Base-by-base conservation (phyloP, 2,329 filamentous ascomycete species). In the Epichloe sp. region DNA sequence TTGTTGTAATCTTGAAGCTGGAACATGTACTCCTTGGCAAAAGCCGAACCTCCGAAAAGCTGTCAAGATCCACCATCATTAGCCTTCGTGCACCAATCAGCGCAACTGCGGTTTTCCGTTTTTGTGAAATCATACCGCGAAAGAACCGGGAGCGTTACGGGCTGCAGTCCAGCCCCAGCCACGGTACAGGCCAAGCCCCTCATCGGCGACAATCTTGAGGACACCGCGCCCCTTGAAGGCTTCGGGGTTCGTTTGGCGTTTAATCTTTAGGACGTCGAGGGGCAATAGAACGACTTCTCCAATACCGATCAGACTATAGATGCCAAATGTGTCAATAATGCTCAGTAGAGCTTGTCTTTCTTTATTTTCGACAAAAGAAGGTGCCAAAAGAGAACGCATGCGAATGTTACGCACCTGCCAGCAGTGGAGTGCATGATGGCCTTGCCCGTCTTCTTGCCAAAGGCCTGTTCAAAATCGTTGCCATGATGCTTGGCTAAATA, bases 101-200 rank as follows among this genome's bases (percentile, higher is more conserved):
- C 21, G 36, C 21, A 45, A 21, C n/a, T 23, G 11, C 26, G 12
- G 31, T 4, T 4, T 26, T 15, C 14, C n/a, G 1, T 21, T n/a
- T 26, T 41, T 3, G 23, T 15, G 45, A n/a, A 35, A 47, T 77
- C 86, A 57, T 80, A 93, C 88, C 58, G 93, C 93, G 64, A 98
- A 98, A 34, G 90, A 96, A 48, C 93, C 93, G 50, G 93, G 93
- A 15, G 93, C 93, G 64, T 98, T 98, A 65, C 93, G 83, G 54
- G 93, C 93, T 49, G 93, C 93, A 48, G 93, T 97, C 93, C 93
- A 97, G 59, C 88, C 88, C 82, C 90, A 95, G 54, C 93, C 93
- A 65, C 93, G 82, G 75, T 98, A 98, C 48, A 98, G 74, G 47
- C 89, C 89, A 63, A 97, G 94, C 37, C 93, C 93, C 70, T 98